These are phyloP conservation scores for Acrocalymma vagum DNA, from an alignment of 2,329 filamentous ascomycete species.

Conservation along the genomic window DNA sequence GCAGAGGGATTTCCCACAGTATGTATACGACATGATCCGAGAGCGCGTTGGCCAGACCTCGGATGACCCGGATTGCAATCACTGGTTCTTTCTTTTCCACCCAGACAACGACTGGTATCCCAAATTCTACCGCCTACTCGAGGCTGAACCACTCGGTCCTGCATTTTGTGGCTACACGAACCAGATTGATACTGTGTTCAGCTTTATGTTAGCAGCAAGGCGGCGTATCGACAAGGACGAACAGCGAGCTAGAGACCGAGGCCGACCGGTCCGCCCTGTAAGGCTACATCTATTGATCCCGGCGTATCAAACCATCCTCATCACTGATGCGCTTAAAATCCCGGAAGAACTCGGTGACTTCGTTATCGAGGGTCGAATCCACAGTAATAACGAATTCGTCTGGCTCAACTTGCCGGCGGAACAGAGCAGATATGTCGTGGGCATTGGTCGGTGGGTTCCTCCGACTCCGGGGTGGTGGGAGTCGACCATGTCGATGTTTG, in stretches of 20 bases:
- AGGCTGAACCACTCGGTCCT: slow-evolving; percentile 42
- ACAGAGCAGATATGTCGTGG: slow-evolving; percentile 6
- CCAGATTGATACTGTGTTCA: slow-evolving; percentile 51
- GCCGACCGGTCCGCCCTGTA: slow-evolving; percentile 10
- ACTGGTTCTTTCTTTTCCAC: slow-evolving; percentile 54
- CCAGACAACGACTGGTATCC: slow-evolving; percentile 55
- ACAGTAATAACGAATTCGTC: slow-evolving; percentile 11
- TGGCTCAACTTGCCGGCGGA: slow-evolving; percentile 12
- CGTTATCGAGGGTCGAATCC: slow-evolving; percentile 8
- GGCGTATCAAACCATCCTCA: slow-evolving; percentile 50
- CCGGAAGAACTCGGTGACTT: slow-evolving; percentile 12
- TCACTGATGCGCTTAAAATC: slow-evolving; percentile 43
- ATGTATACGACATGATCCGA: slow-evolving; percentile 13
- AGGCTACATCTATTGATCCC: slow-evolving; percentile 50
- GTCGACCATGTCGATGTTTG: slow-evolving; percentile 4
- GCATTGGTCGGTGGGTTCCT: slow-evolving; percentile 9
- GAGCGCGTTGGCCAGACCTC: slow-evolving; percentile 6
- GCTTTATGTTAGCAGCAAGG: slow-evolving; percentile 46
- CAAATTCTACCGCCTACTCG: slow-evolving; percentile 49
- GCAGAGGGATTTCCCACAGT: slow-evolving; percentile 12
- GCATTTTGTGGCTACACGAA: slow-evolving; percentile 53
- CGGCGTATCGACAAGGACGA: slow-evolving; percentile 29
- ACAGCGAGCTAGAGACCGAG: slow-evolving; percentile 2
- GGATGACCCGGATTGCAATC: slow-evolving; percentile 21
- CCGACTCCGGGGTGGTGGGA: slow-evolving; percentile 9